These are phyloP conservation scores for Tanozyma kutaoensis DNA, from an alignment of 805 yeast genomes.

Conservation along the genomic window DNA sequence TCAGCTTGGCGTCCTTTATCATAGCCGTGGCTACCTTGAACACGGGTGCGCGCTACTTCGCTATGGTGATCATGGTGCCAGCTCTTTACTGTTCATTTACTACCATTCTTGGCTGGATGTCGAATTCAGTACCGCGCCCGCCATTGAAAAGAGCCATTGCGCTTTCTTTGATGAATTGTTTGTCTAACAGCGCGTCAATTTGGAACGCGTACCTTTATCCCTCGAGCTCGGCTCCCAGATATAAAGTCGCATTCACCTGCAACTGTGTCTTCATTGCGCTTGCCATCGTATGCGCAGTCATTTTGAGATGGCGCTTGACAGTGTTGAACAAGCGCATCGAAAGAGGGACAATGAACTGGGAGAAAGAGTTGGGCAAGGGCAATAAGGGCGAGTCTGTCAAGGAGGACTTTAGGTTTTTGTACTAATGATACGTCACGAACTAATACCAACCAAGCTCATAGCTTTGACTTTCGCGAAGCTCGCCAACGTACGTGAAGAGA, in stretches of 20 bases:
- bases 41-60: conserved; percentile 44
- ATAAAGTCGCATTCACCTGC: conserved; percentile 31
- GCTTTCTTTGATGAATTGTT: conserved; percentile 41
- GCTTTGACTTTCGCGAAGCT: no score
- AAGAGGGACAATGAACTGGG: conserved; percentile 36
- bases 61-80: conserved; percentile 49
- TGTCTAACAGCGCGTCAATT: conserved; percentile 42
- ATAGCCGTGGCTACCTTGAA: conserved; percentile 36
- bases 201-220: conserved; percentile 45
- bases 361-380: conserved; percentile 32
- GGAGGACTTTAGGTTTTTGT: conserved; percentile 31
- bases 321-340: conserved; percentile 28
- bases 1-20: conserved; percentile 32
- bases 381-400: conserved; percentile 27
- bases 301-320: conserved; percentile 23
- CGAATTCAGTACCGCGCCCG: conserved; percentile 43
- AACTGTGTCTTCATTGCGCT: conserved; percentile 32
- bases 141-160: conserved; percentile 48
- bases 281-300: conserved; percentile 24
- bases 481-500: no score
- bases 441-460: no score
- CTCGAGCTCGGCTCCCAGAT: conserved; percentile 28
- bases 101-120: conserved; percentile 39
- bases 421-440: no score
- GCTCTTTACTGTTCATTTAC: conserved; percentile 42